These are phyloP conservation scores for Olyra latifolia DNA, from an alignment of 176 grass and related monocot species.

Conservation along the genomic window DNA sequence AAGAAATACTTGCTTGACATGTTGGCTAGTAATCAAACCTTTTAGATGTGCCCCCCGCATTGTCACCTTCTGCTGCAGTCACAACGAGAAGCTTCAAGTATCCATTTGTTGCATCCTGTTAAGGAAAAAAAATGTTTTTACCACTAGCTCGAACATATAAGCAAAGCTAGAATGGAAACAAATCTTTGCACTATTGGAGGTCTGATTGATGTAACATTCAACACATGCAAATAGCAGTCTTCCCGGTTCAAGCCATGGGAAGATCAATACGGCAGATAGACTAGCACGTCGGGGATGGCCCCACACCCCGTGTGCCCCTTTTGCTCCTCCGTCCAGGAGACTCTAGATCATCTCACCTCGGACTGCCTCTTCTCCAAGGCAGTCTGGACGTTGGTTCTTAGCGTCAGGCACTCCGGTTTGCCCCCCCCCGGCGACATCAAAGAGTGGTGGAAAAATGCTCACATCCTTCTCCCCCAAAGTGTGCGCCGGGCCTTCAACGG, in stretches of 20 bases:
- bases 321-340: too few species aligned
- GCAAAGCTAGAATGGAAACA: background rate
- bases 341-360: too few species aligned
- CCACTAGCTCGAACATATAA: slow-evolving; percentile 30
- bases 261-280: too few species aligned
- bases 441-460: too few species aligned
- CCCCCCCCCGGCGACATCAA: too few species aligned
- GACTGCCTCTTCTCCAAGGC: too few species aligned
- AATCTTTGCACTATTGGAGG: background rate
- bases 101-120: slow-evolving; percentile 76
- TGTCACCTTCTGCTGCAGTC: slow-evolving; percentile 71
- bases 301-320: too few species aligned
- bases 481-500: too few species aligned
- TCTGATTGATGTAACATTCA: background rate
- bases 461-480: too few species aligned
- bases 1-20: slow-evolving; percentile 16
- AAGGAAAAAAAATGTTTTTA: slow-evolving; percentile 14
- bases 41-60: slow-evolving; percentile 58
- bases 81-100: slow-evolving; percentile 89
- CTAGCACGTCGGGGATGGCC: too few species aligned
- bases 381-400: too few species aligned
- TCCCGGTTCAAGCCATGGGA: slow-evolving; percentile 12
- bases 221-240: background rate
- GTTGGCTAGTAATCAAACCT: slow-evolving; percentile 55
- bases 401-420: too few species aligned